phyloP scores from a whole-genome alignment of 805 yeast species.

The Nakazawaea laoshanensis region DNA sequence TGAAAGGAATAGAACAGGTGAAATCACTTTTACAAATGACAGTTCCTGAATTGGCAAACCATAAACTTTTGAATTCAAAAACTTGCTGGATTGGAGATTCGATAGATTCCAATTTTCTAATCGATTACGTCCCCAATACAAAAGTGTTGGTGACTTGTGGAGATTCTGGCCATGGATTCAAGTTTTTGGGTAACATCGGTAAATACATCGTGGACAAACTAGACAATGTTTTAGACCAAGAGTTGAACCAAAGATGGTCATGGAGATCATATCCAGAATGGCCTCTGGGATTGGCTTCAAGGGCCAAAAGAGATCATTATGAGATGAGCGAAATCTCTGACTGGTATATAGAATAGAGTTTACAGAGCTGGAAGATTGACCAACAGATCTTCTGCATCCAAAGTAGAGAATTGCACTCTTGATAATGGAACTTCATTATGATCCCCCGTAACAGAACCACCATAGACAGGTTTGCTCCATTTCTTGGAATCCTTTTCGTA shows the following conservation, averaged over 20 bases:
- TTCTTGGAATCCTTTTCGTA: constrained; percentile 41
- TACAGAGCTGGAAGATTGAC: constrained; percentile 16
- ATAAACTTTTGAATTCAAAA: constrained; percentile 12
- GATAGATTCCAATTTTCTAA: constrained; percentile 24
- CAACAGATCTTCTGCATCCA: constrained; percentile 11
- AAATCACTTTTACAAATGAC: constrained; percentile 17
- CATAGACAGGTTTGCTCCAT: constrained; percentile 38
- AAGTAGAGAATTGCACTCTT: constrained; percentile 2
- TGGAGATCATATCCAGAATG: constrained; percentile 18
- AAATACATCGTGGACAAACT: constrained; percentile 23
- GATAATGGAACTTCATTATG: constrained; percentile 3
- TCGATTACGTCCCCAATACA: constrained; percentile 23
- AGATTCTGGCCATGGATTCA: constrained; percentile 34
- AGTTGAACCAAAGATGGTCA: constrained; percentile 18
- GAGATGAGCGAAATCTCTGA: constrained; percentile 12
- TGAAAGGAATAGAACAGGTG: constrained; percentile 17
- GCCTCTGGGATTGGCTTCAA: constrained; percentile 10
- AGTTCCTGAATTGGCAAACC: constrained; percentile 28
- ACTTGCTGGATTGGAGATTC: constrained; percentile 22
- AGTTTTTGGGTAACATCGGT: constrained; percentile 33
- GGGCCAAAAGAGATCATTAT: constrained; percentile 12
- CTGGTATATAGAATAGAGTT: constrained; percentile 8
- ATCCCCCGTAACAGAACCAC: neutral
- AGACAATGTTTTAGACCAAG: constrained; percentile 16
- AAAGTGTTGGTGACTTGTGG: constrained; percentile 29